Percentiles rank a stretch among this genome's conserved stretches.
These are phyloP conservation scores for Aspergillus sp. DNA, from an alignment of 2,329 filamentous ascomycete genomes.

Conservation along the genomic window DNA sequence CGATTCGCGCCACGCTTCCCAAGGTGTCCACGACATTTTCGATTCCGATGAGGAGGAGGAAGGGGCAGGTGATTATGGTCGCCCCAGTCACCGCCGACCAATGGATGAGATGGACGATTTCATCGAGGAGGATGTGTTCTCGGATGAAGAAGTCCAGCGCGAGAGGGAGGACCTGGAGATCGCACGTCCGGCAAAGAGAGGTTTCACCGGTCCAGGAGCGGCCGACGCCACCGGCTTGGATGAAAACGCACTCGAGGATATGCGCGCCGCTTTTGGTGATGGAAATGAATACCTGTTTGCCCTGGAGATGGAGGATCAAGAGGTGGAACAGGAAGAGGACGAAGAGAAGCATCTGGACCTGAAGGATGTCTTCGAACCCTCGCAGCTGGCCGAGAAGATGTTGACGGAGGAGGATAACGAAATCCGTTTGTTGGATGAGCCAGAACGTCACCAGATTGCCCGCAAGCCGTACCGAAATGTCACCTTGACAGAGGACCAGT, in stretches of 20 bases:
- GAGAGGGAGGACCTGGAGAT: constrained; percentile 86
- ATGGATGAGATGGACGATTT: constrained; percentile 89
- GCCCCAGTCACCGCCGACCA: constrained; percentile 51
- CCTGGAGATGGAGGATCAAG: constrained; percentile 80
- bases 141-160: constrained; percentile 74
- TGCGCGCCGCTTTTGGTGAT: constrained; percentile 93
- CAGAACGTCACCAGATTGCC: constrained; percentile 90
- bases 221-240: constrained; percentile 83
- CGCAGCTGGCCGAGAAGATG: constrained; percentile 88
- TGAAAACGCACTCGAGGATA: constrained; percentile 89
- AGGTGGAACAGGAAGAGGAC: constrained; percentile 71
- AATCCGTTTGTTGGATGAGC: constrained; percentile 84
- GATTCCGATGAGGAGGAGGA: constrained; percentile 86
- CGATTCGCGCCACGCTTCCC: constrained; percentile 54
- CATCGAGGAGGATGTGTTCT: constrained; percentile 92
- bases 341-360: constrained; percentile 85
- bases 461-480: constrained; percentile 83
- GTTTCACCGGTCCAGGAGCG: constrained; percentile 63
- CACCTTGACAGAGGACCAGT: constrained; percentile 76
- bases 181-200: constrained; percentile 71
- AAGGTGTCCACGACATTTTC: constrained; percentile 88
- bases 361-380: constrained; percentile 97
- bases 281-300: constrained; percentile 96
- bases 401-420: constrained; percentile 92
- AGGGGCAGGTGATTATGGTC: constrained; percentile 47